These are phyloP conservation scores for Alternaria gansuensis DNA, from an alignment of 2,329 filamentous ascomycete genomes.

Conservation along the genomic window DNA sequence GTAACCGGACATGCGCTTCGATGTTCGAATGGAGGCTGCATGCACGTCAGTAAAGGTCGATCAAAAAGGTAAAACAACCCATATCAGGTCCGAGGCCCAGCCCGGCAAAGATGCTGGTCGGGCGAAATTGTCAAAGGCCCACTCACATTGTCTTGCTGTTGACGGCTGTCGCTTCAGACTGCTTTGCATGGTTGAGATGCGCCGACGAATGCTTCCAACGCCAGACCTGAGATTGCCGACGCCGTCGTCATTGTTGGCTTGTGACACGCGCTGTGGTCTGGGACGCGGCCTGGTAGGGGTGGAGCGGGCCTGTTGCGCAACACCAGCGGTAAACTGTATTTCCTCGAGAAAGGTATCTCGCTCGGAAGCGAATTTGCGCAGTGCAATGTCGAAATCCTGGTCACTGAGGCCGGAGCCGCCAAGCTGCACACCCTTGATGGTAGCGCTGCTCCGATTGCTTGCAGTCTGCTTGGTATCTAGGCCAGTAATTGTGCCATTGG, in stretches of 20 bases:
- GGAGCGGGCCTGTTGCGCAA: conserved; percentile 59
- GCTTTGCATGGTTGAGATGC: conserved; percentile 91
- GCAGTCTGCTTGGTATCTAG: conserved; percentile 58
- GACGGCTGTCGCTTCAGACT: conserved; percentile 89
- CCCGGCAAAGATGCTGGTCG: conserved; percentile 1
- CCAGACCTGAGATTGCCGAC: conserved; percentile 64
- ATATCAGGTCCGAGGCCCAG: conserved; percentile 8
- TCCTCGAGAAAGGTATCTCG: conserved; percentile 93
- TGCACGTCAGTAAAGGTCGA: conserved; percentile 38
- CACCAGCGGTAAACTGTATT: conserved; percentile 84
- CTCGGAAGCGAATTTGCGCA: conserved; percentile 95
- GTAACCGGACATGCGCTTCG: conserved; percentile 92
- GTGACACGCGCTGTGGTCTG: conserved; percentile 76
- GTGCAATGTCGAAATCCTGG: conserved; percentile 91
- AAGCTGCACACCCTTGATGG: conserved; percentile 62
- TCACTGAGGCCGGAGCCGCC: conserved; percentile 65
- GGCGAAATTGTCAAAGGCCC: not conserved
- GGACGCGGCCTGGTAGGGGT: conserved; percentile 74
- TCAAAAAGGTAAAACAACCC: conserved; percentile 35
- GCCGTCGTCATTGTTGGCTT: conserved; percentile 63
- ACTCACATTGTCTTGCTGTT: conserved; percentile 76
- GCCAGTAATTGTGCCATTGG: conserved; percentile 60
- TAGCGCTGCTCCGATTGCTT: conserved; percentile 72
- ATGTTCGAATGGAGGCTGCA: conserved; percentile 74
- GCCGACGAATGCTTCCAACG: conserved; percentile 87